Percentiles rank a stretch among this genome's conserved stretches.
Conservation (phyloP, 2,329 filamentous ascomycete species). For the Dactylellina cionopaga region DNA sequence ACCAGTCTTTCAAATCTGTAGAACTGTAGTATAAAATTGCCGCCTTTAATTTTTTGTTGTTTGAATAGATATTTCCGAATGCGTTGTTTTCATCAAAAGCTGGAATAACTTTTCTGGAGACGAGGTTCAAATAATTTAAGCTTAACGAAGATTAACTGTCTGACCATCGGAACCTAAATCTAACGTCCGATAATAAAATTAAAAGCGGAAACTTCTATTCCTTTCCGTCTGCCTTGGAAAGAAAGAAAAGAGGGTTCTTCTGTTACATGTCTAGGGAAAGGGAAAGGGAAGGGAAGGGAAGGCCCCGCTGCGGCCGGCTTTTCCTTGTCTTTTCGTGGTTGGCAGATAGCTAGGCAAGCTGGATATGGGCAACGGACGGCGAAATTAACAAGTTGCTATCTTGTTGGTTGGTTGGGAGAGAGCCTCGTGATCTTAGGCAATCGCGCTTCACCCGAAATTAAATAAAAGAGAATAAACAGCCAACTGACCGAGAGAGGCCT, state of each 20-base stretch:
- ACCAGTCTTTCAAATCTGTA: neutral
- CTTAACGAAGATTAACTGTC: constrained; percentile 4
- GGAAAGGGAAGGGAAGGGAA: neutral
- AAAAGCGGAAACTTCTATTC: neutral
- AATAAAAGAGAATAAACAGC: neutral
- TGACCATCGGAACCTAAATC: neutral
- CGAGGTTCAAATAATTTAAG: constrained; percentile 1
- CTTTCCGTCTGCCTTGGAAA: neutral
- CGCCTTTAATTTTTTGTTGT: neutral
- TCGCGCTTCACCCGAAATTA: constrained; percentile 26
- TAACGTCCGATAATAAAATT: neutral
- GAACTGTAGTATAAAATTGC: neutral
- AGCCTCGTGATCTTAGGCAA: neutral
- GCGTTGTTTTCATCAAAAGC: neutral
- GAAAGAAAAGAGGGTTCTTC: too few species aligned
- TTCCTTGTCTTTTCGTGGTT: too few species aligned
- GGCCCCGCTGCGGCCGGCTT: neutral
- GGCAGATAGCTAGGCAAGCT: neutral
- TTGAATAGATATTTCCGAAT: neutral
- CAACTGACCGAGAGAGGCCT: too few species aligned
- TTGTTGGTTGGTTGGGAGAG: too few species aligned
- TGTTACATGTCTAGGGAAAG: neutral
- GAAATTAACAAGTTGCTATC: neutral
- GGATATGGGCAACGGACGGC: constrained; percentile 3
- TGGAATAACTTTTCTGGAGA: constrained; percentile 7